These are phyloP conservation scores for Nematodospora anomalae DNA, from an alignment of 1,139 yeast genomes.

Conservation along the genomic window DNA sequence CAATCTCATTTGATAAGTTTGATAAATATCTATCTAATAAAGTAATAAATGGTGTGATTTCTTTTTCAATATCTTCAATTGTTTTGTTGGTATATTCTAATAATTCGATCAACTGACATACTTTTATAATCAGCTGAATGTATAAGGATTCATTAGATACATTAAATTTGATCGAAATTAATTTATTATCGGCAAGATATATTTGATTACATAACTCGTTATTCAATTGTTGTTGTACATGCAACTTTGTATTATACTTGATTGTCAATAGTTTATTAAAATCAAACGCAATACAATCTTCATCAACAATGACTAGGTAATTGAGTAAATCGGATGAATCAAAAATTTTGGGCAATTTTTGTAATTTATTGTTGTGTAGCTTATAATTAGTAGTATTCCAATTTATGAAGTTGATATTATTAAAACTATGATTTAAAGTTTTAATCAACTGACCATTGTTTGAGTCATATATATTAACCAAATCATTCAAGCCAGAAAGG, in stretches of 20 bases:
- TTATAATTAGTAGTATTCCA: slow-evolving; percentile 24
- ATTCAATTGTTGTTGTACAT: slow-evolving; percentile 13
- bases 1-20: slow-evolving; percentile 13
- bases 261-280: slow-evolving; percentile 36
- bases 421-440: slow-evolving; percentile 19
- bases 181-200: slow-evolving; percentile 20
- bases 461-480: slow-evolving; percentile 49
- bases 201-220: slow-evolving; percentile 30
- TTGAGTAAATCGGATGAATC: slow-evolving; percentile 15
- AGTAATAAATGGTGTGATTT: slow-evolving; percentile 43
- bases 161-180: slow-evolving; percentile 18
- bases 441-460: slow-evolving; percentile 46
- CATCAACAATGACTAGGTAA: slow-evolving; percentile 29
- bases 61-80: slow-evolving; percentile 33
- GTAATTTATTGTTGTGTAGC: slow-evolving; percentile 26
- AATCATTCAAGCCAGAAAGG: slow-evolving; percentile 45
- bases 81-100: slow-evolving; percentile 39
- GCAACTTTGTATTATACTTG: slow-evolving; percentile 21
- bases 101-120: slow-evolving; percentile 35
- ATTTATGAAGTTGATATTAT: slow-evolving; percentile 23
- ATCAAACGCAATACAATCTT: slow-evolving; percentile 23
- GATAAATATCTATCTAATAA: slow-evolving; percentile 36
- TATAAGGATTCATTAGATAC: slow-evolving; percentile 16
- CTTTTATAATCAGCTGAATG: slow-evolving; percentile 24
- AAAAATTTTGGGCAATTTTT: slow-evolving; percentile 26